These are phyloP conservation scores for Coleophoma eucalyptorum DNA, from an alignment of 2,329 filamentous ascomycete genomes.

Conservation along the genomic window DNA sequence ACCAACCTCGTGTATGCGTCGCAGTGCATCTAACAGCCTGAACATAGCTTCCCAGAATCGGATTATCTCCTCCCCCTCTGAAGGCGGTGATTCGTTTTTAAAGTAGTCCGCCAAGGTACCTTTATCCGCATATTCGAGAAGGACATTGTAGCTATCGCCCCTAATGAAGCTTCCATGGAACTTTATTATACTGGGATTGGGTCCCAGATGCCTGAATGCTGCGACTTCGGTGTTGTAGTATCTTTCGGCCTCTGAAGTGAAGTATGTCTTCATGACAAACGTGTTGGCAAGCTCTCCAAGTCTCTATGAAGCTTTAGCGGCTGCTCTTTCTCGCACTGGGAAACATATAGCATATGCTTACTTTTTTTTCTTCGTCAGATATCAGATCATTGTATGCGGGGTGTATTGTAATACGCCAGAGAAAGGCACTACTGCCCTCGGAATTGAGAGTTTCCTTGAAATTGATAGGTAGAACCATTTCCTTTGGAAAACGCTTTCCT, in stretches of 20 bases:
- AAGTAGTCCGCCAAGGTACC: conserved; percentile 30
- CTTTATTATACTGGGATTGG: conserved; percentile 19
- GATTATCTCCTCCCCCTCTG: conserved; percentile 21
- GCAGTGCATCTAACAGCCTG: conserved; percentile 22
- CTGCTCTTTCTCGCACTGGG: not conserved
- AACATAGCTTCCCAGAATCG: conserved; percentile 28
- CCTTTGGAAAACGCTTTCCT: conserved; percentile 5
- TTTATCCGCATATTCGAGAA: conserved; percentile 31
- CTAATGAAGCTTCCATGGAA: conserved; percentile 24
- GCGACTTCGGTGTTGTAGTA: conserved; percentile 22
- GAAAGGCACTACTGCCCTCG: conserved; percentile 7
- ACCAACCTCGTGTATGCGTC: conserved; percentile 14
- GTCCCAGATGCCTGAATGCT: conserved; percentile 16
- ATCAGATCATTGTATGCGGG: conserved; percentile 11
- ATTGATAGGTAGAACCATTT: conserved; percentile 15
- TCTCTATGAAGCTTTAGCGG: not conserved
- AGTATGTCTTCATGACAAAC: conserved; percentile 25
- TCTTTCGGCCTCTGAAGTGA: conserved; percentile 10
- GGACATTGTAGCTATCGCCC: conserved; percentile 22
- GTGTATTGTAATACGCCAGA: conserved; percentile 13
- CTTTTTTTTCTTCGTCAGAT: not conserved
- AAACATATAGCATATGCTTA: not conserved
- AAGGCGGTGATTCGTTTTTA: conserved; percentile 16
- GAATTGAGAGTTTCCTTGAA: conserved; percentile 4
- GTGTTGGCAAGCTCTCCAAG: conserved; percentile 10